Evolutionary conservation across 352 stramenopile species (phyloP).

Genomic region (Globisporangium cylindrosporum): DNA sequence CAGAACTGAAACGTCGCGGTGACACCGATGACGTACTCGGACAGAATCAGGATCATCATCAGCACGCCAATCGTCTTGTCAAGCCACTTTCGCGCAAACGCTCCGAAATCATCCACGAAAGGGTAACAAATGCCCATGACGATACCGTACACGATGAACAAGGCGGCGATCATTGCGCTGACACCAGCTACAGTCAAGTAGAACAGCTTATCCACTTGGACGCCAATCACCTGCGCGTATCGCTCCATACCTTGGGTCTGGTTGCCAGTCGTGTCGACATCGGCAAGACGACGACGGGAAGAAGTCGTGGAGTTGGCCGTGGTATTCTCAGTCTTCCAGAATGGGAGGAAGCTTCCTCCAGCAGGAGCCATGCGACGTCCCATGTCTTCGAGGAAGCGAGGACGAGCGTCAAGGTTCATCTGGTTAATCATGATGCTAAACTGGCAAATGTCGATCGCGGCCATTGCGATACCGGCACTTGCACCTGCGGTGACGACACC

Average conservation of each 20-base stretch:
- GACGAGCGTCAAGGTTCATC: slow-evolving; percentile 76
- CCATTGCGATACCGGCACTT: slow-evolving; percentile 66
- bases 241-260: slow-evolving; percentile 77
- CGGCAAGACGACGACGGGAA: slow-evolving; percentile 28
- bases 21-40: slow-evolving; percentile 79
- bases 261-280: slow-evolving; percentile 18
- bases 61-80: slow-evolving; percentile 77
- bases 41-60: slow-evolving; percentile 84
- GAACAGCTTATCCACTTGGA: slow-evolving; percentile 77
- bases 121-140: slow-evolving; percentile 46
- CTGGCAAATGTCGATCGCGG: slow-evolving; percentile 73
- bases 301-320: slow-evolving; percentile 7
- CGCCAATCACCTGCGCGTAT: slow-evolving; percentile 70
- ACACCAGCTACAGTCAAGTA: slow-evolving; percentile 75
- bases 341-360: slow-evolving; percentile 62
- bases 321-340: slow-evolving; percentile 39
- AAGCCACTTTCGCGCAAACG: slow-evolving; percentile 68
- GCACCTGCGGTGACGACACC: slow-evolving; percentile 60
- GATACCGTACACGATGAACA: slow-evolving; percentile 49
- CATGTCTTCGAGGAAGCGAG: slow-evolving; percentile 75
- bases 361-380: slow-evolving; percentile 65
- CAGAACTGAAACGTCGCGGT: slow-evolving; percentile 86
- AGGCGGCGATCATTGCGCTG: slow-evolving; percentile 34
- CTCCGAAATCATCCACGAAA: slow-evolving; percentile 49
- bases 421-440: slow-evolving; percentile 85